Base-by-base conservation (phyloP, 2,329 filamentous ascomycete genomes). In the Aureobasidium lini region DNA sequence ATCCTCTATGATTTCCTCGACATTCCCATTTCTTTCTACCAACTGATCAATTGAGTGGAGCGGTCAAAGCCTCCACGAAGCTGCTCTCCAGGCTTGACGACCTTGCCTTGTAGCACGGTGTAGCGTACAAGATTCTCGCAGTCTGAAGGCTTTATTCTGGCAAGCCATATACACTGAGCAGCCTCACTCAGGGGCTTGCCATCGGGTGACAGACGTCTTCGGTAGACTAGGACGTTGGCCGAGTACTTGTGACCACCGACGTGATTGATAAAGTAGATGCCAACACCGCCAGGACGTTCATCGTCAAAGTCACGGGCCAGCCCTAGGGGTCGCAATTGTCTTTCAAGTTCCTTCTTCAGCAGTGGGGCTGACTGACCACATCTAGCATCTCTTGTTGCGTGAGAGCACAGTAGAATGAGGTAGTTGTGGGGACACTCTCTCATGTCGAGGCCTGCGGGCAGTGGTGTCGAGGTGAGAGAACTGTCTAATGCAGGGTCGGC, bases 161-260 rank as follows among this genome's bases (percentile, higher is more conserved):
- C 93, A 47, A 96, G 79, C 93, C 93, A 96, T 66, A 96, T 95
- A 63, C 92, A 93, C 77, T 96, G 92, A 47, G 83, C 85, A 1
- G 90, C 92, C 59, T 79, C 71, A 4, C 64, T 50, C 11, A 49
- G 29, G 8, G 69, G 10, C 62, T 57, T 28, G 34, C 56, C 8
- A 50, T 64, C 18, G 47, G 61, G 59, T 36, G 64, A 59, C 15
- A 70, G 73, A 7, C 79, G 78, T 16, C 82, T 81, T 9, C 94
- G 83, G 72, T 99, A 97, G 1, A 99, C 80, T 78, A 99, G 89
- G 66, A 97, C 84, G 68, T 99, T 99, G 31, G 94, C 94, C 48
- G 87, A 86, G 75, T 95, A 97, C 77, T 96, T 96, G 78, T 99
- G 94, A 0, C 94, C 94, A 31, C 94, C 94, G 2, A 96, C 91